Percentiles rank a stretch among this genome's conserved stretches.
Conservation (phyloP, 352 stramenopile species). For the Pythium vanterpoolii region DNA sequence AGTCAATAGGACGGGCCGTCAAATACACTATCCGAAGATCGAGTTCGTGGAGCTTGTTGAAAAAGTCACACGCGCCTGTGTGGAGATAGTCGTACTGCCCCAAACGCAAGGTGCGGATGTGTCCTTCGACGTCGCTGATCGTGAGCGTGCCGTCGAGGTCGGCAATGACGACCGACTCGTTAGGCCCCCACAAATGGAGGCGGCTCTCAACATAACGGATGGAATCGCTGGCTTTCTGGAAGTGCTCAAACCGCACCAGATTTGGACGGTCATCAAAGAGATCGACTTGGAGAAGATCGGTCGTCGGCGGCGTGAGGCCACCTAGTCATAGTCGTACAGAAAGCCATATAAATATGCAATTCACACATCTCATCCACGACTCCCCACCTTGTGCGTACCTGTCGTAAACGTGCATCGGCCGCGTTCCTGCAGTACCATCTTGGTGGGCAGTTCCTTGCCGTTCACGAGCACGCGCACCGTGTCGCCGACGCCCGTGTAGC, state of each 20-base stretch:
- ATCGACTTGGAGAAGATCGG: conserved; percentile 50
- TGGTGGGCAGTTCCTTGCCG: conserved; percentile 67
- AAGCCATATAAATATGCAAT: background rate
- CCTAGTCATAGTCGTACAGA: conserved; percentile 26
- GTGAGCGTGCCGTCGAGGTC: conserved; percentile 84
- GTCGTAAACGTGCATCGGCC: conserved; percentile 67
- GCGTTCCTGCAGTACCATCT: conserved; percentile 69
- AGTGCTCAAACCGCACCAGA: conserved; percentile 77
- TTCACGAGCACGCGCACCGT: conserved; percentile 75
- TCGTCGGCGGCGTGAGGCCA: conserved; percentile 50
- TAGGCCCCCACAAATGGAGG: conserved; percentile 72
- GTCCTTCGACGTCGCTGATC: conserved; percentile 81
- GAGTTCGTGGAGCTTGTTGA: conserved; percentile 74
- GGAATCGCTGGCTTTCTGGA: conserved; percentile 61
- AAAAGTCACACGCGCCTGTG: conserved; percentile 74
- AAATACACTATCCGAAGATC: conserved; percentile 77
- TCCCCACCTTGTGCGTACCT: conserved; percentile 27
- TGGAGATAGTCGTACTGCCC: conserved; percentile 85
- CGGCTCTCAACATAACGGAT: conserved; percentile 72
- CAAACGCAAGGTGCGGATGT: conserved; percentile 80
- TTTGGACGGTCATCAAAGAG: conserved; percentile 62
- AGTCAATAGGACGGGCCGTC: conserved; percentile 76
- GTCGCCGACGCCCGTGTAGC: conserved; percentile 60
- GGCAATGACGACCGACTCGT: conserved; percentile 77
- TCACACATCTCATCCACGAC: too few relatives aligned